Base-by-base conservation (phyloP, 1,284 basidiomycete species). In the Ustilago nuda region DNA sequence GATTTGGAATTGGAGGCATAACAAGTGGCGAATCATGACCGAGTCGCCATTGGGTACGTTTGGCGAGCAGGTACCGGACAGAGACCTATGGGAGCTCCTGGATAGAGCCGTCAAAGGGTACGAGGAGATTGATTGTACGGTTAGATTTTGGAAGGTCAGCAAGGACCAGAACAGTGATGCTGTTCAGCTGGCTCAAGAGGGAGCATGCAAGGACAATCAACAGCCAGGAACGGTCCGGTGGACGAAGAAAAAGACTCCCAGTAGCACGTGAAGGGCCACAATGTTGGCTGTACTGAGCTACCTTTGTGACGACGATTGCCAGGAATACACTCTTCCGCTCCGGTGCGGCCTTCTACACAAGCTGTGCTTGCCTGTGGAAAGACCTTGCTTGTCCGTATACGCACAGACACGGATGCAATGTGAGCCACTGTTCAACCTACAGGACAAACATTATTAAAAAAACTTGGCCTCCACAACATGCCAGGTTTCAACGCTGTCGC, bases 61-160 rank as follows among this genome's bases (percentile, higher is more conserved):
- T 2, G 83, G 82, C 2, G 83, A 81, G 12, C 59, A 61, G 32
- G 84, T 85, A 15, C 83, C 84, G 9, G 80, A 85, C 50, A 57
- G 81, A 4, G 84, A 85, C 57, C 68, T 85, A 37, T 85, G 84
- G 84, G 81, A 85, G 63, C 43, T 83, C 50, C 66, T 85, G 2
- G 84, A 85, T 32, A 54, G 71, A 12, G 69, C 69, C 8, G 83
- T 85, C 8, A 64, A 64, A 19, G 63, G 54, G 15, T 85, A 82
- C 35, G 84, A 85, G 57, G 52, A 82, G 56, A 78, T 85, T 37
- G 84, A 85, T 52, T 84, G 83, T 57, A 85, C 81, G 11, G 81
- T 82, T 30, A 68, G 83, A 5, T 85, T 85, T 56, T 85, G 83
- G 84, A 79, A 81, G 53, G 66, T 85, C 13, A 56, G 58, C 27